phyloP scores from a whole-genome alignment of 2,329 filamentous ascomycete species.

The Epichloe gansuensis region DNA sequence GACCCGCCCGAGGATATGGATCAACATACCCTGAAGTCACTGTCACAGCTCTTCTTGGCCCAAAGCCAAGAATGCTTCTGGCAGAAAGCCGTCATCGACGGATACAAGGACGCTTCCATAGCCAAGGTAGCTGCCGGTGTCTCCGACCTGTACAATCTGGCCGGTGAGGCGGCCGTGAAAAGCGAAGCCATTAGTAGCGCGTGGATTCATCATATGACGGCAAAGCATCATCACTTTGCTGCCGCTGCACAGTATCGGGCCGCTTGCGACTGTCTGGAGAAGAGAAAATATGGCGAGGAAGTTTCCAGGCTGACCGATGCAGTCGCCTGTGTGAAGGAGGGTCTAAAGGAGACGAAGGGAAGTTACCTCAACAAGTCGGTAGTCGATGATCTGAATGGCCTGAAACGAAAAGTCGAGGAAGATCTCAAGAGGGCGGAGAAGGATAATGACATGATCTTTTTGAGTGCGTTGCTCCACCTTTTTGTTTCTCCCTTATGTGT shows the following conservation, averaged over 20 bases:
- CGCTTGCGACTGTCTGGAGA: slow-evolving; percentile 83
- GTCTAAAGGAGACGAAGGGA: slow-evolving; percentile 63
- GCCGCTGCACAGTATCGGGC: slow-evolving; percentile 89
- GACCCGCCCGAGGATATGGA: slow-evolving; percentile 95
- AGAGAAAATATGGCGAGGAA: slow-evolving; percentile 89
- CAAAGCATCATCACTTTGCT: slow-evolving; percentile 94
- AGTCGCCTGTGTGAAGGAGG: slow-evolving; percentile 70
- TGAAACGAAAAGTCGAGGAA: slow-evolving; percentile 73
- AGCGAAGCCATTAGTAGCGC: slow-evolving; percentile 82
- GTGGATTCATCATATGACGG: slow-evolving; percentile 96
- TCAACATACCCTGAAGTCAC: slow-evolving; percentile 65
- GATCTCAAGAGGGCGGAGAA: slow-evolving; percentile 87
- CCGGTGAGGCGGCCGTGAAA: slow-evolving; percentile 74
- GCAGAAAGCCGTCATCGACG: slow-evolving; percentile 92
- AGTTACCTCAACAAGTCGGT: slow-evolving; percentile 71
- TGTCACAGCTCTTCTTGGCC: slow-evolving; percentile 74
- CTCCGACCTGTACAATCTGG: slow-evolving; percentile 77
- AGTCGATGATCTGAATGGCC: slow-evolving; percentile 63
- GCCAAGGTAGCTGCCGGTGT: slow-evolving; percentile 82
- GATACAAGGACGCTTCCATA: slow-evolving; percentile 82
- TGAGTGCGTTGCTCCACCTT: slow-evolving; percentile 38
- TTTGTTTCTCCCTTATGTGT: too few relatives aligned
- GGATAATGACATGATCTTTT: slow-evolving; percentile 92
- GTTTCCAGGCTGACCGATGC: slow-evolving; percentile 76
- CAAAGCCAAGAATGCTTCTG: slow-evolving; percentile 97